These are phyloP conservation scores for Neurospora sp. DNA, from an alignment of 495 filamentous ascomycete genomes.

Conservation along the genomic window DNA sequence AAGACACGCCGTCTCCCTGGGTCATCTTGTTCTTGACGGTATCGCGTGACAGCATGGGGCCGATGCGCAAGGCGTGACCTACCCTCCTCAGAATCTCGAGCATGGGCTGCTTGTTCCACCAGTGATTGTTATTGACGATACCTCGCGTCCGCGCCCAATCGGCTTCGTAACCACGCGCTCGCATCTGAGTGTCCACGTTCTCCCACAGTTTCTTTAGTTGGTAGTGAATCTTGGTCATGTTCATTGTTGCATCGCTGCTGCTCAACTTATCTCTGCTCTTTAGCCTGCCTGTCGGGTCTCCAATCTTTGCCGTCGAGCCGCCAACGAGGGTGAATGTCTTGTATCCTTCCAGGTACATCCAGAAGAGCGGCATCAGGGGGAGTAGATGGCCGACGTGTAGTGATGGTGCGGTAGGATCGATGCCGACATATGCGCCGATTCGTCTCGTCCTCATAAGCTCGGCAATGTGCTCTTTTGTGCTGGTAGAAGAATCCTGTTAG, in stretches of 20 bases:
- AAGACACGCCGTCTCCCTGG: slow-evolving; percentile 81
- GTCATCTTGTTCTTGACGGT: slow-evolving; percentile 78
- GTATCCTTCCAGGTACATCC: slow-evolving; percentile 82
- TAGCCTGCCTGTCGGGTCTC: slow-evolving; percentile 75
- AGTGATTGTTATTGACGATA: slow-evolving; percentile 67
- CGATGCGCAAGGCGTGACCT: slow-evolving; percentile 62
- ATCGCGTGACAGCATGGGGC: slow-evolving; percentile 79
- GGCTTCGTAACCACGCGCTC: slow-evolving; percentile 49
- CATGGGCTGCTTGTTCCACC: slow-evolving; percentile 62
- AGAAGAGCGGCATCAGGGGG: slow-evolving; percentile 88
- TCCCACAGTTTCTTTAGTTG: slow-evolving; percentile 72
- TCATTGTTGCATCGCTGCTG: slow-evolving; percentile 48
- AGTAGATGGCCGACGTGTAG: slow-evolving; percentile 89
- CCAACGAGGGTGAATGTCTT: slow-evolving; percentile 67
- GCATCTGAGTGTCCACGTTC: slow-evolving; percentile 55
- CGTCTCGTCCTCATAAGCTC: slow-evolving; percentile 58
- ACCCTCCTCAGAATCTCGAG: slow-evolving; percentile 63
- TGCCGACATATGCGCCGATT: slow-evolving; percentile 74
- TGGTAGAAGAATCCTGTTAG: slow-evolving; percentile 1
- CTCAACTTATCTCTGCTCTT: slow-evolving; percentile 52
- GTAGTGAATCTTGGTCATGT: slow-evolving; percentile 65
- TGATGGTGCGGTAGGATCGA: slow-evolving; percentile 87
- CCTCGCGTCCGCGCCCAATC: slow-evolving; percentile 53
- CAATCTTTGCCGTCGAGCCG: slow-evolving; percentile 74
- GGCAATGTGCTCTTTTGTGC: slow-evolving; percentile 53